Conservation (phyloP, 2,329 filamentous ascomycete genomes). For the Chaetomiaceae sp. region DNA sequence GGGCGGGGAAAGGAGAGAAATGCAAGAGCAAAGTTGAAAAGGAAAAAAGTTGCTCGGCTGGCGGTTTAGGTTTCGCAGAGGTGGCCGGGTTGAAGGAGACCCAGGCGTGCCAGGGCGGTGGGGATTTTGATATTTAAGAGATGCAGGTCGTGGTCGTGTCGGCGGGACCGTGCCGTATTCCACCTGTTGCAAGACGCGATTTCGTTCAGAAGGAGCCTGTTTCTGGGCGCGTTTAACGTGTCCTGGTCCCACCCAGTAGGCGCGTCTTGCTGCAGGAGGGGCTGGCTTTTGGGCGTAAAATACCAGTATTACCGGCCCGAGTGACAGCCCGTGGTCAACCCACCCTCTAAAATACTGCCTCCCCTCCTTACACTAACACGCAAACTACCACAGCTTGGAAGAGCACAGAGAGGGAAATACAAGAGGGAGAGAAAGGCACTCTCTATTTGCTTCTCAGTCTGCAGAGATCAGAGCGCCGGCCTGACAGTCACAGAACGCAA, state of each 20-base stretch:
- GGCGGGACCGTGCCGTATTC: conserved; percentile 23
- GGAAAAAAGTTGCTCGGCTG: conserved; percentile 16
- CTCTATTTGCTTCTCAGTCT: no score
- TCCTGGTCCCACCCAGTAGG: conserved; percentile 12
- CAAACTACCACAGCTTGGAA: no score
- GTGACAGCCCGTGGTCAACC: no score
- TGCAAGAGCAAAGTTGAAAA: conserved; percentile 5
- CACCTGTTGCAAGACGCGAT: conserved; percentile 26
- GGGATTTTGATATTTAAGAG: conserved; percentile 31
- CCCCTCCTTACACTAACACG: no score
- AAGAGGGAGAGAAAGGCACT: no score
- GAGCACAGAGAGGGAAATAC: no score
- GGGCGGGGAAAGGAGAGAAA: background rate
- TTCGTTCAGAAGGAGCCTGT: conserved; percentile 19
- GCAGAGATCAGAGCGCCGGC: no score
- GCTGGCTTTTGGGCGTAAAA: background rate
- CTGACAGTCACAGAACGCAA: no score
- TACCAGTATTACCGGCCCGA: background rate
- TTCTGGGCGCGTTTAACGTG: conserved; percentile 24
- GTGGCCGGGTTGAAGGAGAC: conserved; percentile 29
- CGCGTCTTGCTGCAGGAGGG: conserved; percentile 10
- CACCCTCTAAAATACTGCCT: no score
- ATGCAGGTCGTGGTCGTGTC: conserved; percentile 26
- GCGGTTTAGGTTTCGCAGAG: conserved; percentile 10
- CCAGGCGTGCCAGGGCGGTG: conserved; percentile 22